Conservation (phyloP, 176 grass and related monocot species). For the Zizania latifolia region DNA sequence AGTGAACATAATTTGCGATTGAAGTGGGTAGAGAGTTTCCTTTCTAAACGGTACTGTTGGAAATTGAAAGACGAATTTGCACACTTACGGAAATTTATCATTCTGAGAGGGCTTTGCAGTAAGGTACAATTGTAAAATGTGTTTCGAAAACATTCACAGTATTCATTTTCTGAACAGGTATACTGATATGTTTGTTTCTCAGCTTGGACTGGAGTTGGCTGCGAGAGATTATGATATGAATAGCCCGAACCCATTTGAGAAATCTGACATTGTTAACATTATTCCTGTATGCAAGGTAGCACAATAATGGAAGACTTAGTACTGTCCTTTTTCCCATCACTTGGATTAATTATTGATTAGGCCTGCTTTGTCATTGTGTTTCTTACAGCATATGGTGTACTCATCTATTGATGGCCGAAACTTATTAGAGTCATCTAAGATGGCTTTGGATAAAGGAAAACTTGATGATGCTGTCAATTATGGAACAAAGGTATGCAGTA, state of each 20-base stretch:
- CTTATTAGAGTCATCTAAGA: slow-evolving; percentile 94
- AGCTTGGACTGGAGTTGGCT: slow-evolving; percentile 93
- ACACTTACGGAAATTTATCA: slow-evolving; percentile 76
- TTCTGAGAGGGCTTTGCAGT: slow-evolving; percentile 88
- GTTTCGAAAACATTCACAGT: neutral
- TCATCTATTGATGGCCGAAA: slow-evolving; percentile 86
- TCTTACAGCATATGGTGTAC: slow-evolving; percentile 74
- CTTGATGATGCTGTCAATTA: slow-evolving; percentile 88
- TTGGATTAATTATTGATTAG: neutral
- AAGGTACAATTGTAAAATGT: slow-evolving; percentile 53
- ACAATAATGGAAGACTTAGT: slow-evolving; percentile 12
- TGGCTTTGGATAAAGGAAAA: slow-evolving; percentile 98
- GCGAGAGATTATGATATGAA: slow-evolving; percentile 96
- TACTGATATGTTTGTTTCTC: slow-evolving; percentile 37
- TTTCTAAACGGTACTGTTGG: slow-evolving; percentile 83
- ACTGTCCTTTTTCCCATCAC: neutral
- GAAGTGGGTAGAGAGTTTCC: slow-evolving; percentile 80
- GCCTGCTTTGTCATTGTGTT: neutral
- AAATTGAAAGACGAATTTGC: slow-evolving; percentile 76
- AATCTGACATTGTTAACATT: slow-evolving; percentile 85
- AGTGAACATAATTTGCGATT: slow-evolving; percentile 49
- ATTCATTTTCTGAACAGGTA: neutral
- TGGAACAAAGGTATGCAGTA: slow-evolving; percentile 67
- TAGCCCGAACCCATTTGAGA: slow-evolving; percentile 83
- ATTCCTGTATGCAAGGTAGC: slow-evolving; percentile 96